Evolutionary conservation across 2,329 filamentous ascomycete species (phyloP), one percentile per base, ranked within the genome.

Genomic region (Colletotrichum sp.): DNA sequence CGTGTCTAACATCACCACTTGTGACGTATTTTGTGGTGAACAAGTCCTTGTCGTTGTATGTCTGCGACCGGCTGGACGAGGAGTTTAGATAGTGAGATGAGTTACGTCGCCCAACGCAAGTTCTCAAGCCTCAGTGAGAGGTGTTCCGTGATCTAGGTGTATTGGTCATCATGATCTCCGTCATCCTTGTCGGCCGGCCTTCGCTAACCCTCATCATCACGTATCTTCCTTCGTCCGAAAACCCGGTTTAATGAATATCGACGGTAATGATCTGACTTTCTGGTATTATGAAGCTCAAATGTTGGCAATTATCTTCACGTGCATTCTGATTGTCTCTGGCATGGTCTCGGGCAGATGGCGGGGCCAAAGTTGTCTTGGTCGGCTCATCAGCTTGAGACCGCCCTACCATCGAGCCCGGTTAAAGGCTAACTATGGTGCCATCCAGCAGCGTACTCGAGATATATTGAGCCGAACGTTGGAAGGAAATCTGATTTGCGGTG

Each of bases 371-470:
- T n/a, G 39, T 48, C 39, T 43, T n/a, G 16, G 39, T n/a, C 39
- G 0, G 39, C 39, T 0, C 39, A 48, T 48, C 18, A n/a, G 39
- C 3, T 48, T n/a, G 39, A 48, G 0, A 18, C 18, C 0, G 9
- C 39, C 5, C 9, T 48, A n/a, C 0, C 39, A 0, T 43, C 39
- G 39, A 43, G 5, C 9, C 3, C 18, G 39, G 39, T 3, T 12
- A n/a, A 0, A n/a, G 1, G 1, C 18, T n/a, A n/a, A n/a, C 18
- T n/a, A 0, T 48, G 18, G 9, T 48, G 0, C 3, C 8, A 48
- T 9, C 0, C 0, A 43, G 2, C 39, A 43, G 18, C 4, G 39
- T 1, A 1, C 3, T 12, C 18, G 1, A 48, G 3, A 48, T 5
- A 2, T 10, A 3, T 6, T n/a, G 4, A 43, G 4, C 1, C 0